Percentiles rank a stretch among this genome's conserved stretches.
Evolutionary conservation across 495 filamentous ascomycete species (phyloP).

Genomic region (Astrocystis sublimbata): DNA sequence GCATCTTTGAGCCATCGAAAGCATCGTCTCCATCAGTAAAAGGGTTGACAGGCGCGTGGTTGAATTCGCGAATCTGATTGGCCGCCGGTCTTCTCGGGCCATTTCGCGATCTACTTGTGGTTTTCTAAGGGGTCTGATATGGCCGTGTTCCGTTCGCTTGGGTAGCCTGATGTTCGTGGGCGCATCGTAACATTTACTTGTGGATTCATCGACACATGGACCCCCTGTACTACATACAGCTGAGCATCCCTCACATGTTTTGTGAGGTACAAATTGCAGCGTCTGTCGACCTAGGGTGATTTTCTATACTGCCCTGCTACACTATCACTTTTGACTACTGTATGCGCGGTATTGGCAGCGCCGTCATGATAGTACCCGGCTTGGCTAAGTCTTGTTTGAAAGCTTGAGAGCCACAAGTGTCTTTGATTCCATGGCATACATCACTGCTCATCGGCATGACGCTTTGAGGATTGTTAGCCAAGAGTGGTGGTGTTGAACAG

Average conservation of each 20-base stretch:
- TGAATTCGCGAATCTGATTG: conserved; percentile 24
- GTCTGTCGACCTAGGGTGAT: conserved; percentile 2
- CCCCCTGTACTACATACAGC: neutral
- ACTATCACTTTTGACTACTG: neutral
- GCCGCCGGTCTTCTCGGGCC: neutral
- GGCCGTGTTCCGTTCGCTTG: neutral
- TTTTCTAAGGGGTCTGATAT: neutral
- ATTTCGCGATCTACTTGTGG: neutral
- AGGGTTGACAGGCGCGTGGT: conserved; percentile 22
- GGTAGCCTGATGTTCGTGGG: neutral
- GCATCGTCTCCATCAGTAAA: conserved; percentile 6
- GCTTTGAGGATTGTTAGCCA: neutral
- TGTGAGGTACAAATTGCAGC: neutral
- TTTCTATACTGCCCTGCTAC: no score
- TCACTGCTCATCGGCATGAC: neutral
- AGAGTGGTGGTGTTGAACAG: neutral
- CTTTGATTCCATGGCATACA: neutral
- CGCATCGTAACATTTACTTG: neutral
- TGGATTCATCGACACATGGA: neutral
- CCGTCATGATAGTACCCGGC: conserved; percentile 17
- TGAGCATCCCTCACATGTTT: neutral
- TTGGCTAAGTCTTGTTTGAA: conserved; percentile 32
- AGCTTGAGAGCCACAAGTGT: conserved; percentile 19
- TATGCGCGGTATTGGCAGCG: conserved; percentile 18
- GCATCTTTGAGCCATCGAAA: neutral